A percentile compares a stretch with the other conserved stretches of the same genome.
Evolutionary conservation across 768 basidiomycete species (phyloP).

Genomic region (Tricholomella constricta): DNA sequence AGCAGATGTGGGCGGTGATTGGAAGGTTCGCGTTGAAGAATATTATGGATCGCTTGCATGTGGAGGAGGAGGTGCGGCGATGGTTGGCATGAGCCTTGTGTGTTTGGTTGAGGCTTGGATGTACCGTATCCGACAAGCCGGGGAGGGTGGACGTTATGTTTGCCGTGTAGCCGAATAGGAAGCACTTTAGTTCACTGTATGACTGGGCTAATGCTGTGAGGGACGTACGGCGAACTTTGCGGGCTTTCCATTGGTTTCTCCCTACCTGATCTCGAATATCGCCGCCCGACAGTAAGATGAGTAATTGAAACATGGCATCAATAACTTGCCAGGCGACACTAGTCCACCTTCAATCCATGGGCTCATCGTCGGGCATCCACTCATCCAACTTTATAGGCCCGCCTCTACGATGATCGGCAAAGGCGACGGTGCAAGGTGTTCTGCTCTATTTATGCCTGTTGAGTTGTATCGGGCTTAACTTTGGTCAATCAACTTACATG

Average conservation of each 20-base stretch:
- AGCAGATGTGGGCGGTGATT: slow-evolving; percentile 70
- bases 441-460: no score
- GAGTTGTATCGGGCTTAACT: no score
- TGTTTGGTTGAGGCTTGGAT: no score
- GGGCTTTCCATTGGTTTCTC: background rate
- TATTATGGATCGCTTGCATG: slow-evolving; percentile 55
- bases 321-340: background rate
- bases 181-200: background rate
- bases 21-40: slow-evolving; percentile 61
- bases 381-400: background rate
- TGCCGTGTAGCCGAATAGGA: background rate
- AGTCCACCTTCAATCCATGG: background rate
- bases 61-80: no score
- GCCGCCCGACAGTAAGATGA: background rate
- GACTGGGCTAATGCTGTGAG: background rate
- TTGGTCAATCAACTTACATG: no score
- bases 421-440: background rate
- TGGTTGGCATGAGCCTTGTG: no score
- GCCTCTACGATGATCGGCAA: background rate
- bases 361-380: background rate
- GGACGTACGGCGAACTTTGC: background rate
- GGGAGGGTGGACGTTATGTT: background rate
- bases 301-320: background rate
- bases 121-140: no score
- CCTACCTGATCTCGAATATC: background rate